phyloP scores from a whole-genome alignment of 2,329 filamentous ascomycete species.

The Colletotrichum sp. region DNA sequence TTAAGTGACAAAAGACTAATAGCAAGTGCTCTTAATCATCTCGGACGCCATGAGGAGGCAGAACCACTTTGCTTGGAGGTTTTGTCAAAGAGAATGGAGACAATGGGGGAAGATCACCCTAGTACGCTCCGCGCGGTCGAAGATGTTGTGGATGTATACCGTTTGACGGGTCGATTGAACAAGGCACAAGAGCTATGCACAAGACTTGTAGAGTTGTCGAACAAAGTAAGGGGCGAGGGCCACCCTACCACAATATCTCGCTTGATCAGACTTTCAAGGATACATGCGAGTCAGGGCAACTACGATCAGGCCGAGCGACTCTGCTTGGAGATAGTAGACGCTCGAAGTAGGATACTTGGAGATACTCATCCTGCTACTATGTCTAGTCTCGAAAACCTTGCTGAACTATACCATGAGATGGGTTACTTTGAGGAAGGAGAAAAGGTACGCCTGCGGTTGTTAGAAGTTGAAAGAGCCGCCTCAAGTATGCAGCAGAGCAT shows the following conservation, averaged over 20 bases:
- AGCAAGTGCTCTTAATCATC: rapidly evolving
- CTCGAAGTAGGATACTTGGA: rapidly evolving
- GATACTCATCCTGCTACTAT: rapidly evolving
- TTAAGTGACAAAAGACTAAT: rapidly evolving
- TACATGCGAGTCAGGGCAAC: rapidly evolving
- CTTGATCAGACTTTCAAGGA: rapidly evolving
- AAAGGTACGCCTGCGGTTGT: background rate
- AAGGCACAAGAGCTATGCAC: too few relatives aligned
- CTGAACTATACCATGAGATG: rapidly evolving
- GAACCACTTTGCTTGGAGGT: background rate
- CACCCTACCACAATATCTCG: rapidly evolving
- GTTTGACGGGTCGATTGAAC: background rate
- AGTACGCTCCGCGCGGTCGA: background rate
- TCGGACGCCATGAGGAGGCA: background rate
- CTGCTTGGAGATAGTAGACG: rapidly evolving
- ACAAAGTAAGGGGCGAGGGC: rapidly evolving
- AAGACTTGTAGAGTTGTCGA: too few relatives aligned
- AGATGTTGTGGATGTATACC: background rate
- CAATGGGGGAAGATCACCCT: background rate
- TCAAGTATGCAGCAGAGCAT: too few relatives aligned
- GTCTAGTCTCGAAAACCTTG: rapidly evolving
- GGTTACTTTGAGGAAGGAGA: background rate
- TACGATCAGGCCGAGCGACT: background rate
- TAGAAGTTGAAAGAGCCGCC: background rate
- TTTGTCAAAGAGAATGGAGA: rapidly evolving